These are phyloP conservation scores for Sphenostylis stenocarpa DNA, from an alignment of 306 rosid genomes.

Conservation along the genomic window DNA sequence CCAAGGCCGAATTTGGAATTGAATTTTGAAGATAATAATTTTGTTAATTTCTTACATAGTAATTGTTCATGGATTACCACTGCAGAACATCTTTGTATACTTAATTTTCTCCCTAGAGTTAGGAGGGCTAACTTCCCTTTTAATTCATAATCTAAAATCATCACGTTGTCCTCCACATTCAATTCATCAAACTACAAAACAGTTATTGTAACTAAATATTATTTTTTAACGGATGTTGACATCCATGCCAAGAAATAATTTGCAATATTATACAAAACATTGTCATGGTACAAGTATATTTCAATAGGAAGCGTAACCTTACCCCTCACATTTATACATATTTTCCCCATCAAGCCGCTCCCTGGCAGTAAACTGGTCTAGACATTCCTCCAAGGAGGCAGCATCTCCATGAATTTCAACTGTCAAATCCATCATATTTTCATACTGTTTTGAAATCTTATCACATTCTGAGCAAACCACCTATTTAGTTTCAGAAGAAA, in stretches of 20 bases:
- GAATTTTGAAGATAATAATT: background rate
- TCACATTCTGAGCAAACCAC: constrained; percentile 83
- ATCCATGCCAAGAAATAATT: background rate
- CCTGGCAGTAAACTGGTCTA: constrained; percentile 80
- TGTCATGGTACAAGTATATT: background rate
- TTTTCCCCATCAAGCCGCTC: constrained; percentile 94
- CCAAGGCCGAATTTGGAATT: background rate
- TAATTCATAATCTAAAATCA: constrained; percentile 6
- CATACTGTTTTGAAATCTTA: constrained; percentile 80
- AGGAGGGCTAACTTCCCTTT: background rate
- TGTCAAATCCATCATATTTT: constrained; percentile 97
- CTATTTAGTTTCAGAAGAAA: constrained; percentile 40
- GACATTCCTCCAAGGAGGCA: constrained; percentile 90
- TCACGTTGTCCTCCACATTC: constrained; percentile 2
- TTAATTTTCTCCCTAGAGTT: background rate
- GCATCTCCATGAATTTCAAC: constrained; percentile 99
- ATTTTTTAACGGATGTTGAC: background rate
- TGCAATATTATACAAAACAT: background rate
- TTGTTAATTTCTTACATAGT: background rate
- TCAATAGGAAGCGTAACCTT: constrained; percentile 41
- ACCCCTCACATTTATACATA: constrained; percentile 98
- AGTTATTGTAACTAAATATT: background rate
- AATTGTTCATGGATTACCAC: background rate
- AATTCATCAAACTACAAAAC: constrained; percentile 20
- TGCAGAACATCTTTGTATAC: background rate